Evolutionary conservation across 352 stramenopile species (phyloP).

Genomic region (Vaucheria bursata): DNA sequence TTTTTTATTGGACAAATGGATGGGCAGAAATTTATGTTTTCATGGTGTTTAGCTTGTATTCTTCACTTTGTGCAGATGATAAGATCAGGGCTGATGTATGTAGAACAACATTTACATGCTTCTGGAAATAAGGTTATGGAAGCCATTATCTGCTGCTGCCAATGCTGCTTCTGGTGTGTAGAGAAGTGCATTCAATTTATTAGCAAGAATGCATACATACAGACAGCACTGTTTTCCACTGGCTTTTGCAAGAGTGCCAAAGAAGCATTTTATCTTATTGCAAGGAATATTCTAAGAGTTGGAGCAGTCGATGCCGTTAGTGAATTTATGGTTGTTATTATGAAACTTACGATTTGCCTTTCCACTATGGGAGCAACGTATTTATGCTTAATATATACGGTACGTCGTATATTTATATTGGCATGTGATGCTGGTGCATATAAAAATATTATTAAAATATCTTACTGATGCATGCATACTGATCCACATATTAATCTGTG

Average conservation of each 20-base stretch:
- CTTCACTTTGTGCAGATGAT: too few relatives aligned
- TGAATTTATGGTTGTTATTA: constrained; percentile 78
- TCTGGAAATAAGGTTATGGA: constrained; percentile 53
- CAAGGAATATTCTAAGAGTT: constrained; percentile 79
- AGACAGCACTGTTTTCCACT: constrained; percentile 41
- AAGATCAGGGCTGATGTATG: too few relatives aligned
- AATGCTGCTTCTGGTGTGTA: constrained; percentile 86
- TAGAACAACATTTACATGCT: too few relatives aligned
- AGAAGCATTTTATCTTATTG: constrained; percentile 43
- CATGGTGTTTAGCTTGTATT: too few relatives aligned
- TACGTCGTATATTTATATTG: too few relatives aligned
- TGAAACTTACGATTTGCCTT: constrained; percentile 61
- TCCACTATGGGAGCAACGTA: constrained; percentile 26
- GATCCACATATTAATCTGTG: too few relatives aligned
- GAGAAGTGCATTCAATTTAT: constrained; percentile 89
- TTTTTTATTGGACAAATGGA: too few relatives aligned
- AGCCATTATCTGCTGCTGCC: constrained; percentile 67
- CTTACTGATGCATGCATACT: too few relatives aligned
- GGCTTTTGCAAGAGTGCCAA: constrained; percentile 35
- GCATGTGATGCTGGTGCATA: too few relatives aligned
- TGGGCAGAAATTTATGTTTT: too few relatives aligned
- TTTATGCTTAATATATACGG: constrained; percentile 12
- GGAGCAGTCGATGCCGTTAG: constrained; percentile 74
- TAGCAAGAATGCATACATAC: too few relatives aligned
- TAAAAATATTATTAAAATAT: too few relatives aligned